Evolutionary conservation across 306 rosid genomes (phyloP).

Genomic region (Fragaria vesca): DNA sequence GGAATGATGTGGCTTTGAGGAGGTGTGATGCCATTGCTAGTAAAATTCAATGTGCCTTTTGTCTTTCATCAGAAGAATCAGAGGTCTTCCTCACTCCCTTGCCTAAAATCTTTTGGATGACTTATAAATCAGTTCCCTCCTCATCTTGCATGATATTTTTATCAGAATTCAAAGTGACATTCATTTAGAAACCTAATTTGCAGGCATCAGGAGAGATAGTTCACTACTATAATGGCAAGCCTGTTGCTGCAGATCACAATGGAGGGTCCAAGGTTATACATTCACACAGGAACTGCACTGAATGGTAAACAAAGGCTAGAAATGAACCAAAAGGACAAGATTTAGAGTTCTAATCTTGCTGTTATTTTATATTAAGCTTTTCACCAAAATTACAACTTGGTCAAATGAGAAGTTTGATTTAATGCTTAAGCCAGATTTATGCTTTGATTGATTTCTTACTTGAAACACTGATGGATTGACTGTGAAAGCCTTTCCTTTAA

Average conservation of each 20-base stretch:
- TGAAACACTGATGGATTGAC: neutral
- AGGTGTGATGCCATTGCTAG: conserved; percentile 45
- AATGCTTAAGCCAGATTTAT: neutral
- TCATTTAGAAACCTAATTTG: conserved; percentile 21
- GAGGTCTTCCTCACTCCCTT: conserved; percentile 50
- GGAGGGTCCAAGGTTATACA: conserved; percentile 65
- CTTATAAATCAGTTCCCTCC: neutral
- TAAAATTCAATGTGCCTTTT: conserved; percentile 61
- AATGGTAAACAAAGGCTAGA: conserved; percentile 60
- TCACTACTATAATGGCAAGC: conserved; percentile 64
- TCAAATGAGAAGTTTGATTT: neutral
- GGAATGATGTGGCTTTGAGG: conserved; percentile 31
- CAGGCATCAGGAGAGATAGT: conserved; percentile 75
- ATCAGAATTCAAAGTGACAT: conserved; percentile 9
- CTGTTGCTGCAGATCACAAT: conserved; percentile 49
- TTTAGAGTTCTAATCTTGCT: neutral
- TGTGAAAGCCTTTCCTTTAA: neutral
- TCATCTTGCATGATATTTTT: neutral
- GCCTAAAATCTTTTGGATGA: conserved; percentile 1
- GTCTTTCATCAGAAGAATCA: conserved; percentile 74
- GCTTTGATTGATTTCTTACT: neutral
- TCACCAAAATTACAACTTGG: neutral
- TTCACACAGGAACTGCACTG: conserved; percentile 82
- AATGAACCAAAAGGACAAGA: neutral
- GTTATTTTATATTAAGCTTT: neutral